Evolutionary conservation across 2,329 filamentous ascomycete genomes (phyloP).

Genomic region (Aspergillus neoniger): DNA sequence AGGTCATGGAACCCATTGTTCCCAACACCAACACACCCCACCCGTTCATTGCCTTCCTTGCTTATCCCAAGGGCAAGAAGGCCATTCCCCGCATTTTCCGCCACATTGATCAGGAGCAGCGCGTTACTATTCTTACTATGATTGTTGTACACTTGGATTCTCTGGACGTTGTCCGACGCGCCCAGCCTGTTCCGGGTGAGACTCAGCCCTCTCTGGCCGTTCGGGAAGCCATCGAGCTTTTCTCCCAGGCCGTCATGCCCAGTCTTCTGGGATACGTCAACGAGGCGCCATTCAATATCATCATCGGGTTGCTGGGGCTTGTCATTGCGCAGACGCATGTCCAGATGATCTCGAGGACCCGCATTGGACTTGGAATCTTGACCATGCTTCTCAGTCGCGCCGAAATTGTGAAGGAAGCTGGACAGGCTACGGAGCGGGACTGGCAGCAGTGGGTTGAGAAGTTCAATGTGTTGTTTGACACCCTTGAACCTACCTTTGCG

Average conservation of each 20-base stretch:
- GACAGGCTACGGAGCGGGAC: constrained; percentile 67
- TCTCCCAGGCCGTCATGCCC: constrained; percentile 84
- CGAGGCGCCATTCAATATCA: constrained; percentile 86
- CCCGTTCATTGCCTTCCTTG: constrained; percentile 94
- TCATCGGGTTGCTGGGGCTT: constrained; percentile 84
- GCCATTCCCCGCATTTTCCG: constrained; percentile 92
- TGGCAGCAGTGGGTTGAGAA: constrained; percentile 81
- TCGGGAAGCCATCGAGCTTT: constrained; percentile 90
- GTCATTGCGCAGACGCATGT: constrained; percentile 81
- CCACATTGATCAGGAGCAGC: constrained; percentile 87
- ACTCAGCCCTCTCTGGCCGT: constrained; percentile 71
- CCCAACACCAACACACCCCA: constrained; percentile 69
- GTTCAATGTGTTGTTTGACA: constrained; percentile 85
- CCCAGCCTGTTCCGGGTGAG: constrained; percentile 72
- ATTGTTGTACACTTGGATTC: constrained; percentile 91
- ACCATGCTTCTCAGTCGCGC: constrained; percentile 94
- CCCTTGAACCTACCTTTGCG: constrained; percentile 78
- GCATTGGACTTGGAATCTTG: constrained; percentile 83
- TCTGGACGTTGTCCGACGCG: constrained; percentile 83
- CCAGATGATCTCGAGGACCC: constrained; percentile 79
- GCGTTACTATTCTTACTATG: constrained; percentile 90
- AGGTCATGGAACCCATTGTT: constrained; percentile 89
- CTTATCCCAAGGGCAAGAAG: constrained; percentile 94
- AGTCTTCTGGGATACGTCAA: constrained; percentile 87
- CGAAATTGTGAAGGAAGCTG: constrained; percentile 85